Evolutionary conservation across 176 grass and related monocot species (phyloP).

Genomic region (Eragrostis nindensis): DNA sequence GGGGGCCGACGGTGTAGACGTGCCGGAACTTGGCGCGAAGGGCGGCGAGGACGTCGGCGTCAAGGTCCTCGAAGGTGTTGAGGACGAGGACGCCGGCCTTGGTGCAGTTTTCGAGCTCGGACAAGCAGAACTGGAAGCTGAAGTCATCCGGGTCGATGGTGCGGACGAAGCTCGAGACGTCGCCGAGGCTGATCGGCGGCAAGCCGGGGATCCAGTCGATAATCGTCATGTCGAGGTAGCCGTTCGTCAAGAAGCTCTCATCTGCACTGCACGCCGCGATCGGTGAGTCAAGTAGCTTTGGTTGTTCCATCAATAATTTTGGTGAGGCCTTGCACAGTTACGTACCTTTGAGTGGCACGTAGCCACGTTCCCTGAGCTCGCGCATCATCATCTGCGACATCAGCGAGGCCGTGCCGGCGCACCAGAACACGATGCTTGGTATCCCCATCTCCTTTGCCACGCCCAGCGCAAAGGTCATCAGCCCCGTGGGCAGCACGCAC

Average conservation of each 20-base stretch:
- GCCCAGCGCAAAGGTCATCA: slow-evolving; percentile 29
- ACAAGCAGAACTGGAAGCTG: not conserved
- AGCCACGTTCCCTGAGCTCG: slow-evolving; percentile 31
- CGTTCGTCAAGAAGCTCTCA: not conserved
- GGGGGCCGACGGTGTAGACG: not conserved
- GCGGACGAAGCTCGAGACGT: not conserved
- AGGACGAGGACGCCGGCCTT: not conserved
- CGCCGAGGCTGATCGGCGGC: not conserved
- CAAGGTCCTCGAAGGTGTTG: not conserved
- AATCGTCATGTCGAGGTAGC: not conserved
- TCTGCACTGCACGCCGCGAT: not conserved
- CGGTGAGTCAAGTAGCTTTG: not conserved
- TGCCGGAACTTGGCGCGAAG: not conserved
- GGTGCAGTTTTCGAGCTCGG: not conserved
- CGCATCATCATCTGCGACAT: not conserved
- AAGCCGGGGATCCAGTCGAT: slow-evolving; percentile 13
- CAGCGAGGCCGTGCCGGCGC: slow-evolving; percentile 5
- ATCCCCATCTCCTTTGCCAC: not conserved
- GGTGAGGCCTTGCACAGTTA: not conserved
- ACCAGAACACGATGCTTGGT: slow-evolving; percentile 31
- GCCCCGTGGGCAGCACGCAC: slow-evolving; percentile 18
- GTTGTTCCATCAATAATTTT: no score
- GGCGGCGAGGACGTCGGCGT: not conserved
- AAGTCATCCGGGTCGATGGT: not conserved
- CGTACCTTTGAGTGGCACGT: slow-evolving; percentile 45